Evolutionary conservation across 2,329 filamentous ascomycete species (phyloP), one percentile per base, ranked within the genome.

Genomic region (Sporothrix brasiliensis): DNA sequence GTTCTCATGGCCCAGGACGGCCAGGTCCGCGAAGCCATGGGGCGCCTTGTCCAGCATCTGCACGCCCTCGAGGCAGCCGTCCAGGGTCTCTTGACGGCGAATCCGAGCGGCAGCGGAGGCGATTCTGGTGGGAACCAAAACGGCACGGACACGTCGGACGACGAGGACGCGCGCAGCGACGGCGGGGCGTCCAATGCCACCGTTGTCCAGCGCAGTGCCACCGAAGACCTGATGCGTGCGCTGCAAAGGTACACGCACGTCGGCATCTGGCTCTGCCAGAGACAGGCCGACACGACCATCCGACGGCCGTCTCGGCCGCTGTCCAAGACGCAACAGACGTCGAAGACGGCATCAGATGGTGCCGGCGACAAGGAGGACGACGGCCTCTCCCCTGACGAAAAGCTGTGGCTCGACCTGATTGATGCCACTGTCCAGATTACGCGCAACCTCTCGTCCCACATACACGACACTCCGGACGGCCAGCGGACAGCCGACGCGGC

Each of bases 261-360:
- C 1, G 95, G 96, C 16, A 94, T 97, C 67, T 99, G 95, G 95
- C 83, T 99, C 14, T 98, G 95, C 75, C 92, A 96, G 79, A 89
- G 91, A 1, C 93, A 97, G 77, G 92, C 88, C 65, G 92, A 91
- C 76, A 86, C 85, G 0, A 79, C 83, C 1, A 44, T 6, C 84
- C 82, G 71, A 63, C 60, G 60, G 24, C 49, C 44, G 13, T 56
- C n/a, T 2, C 56, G 39, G 11, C 60, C 52, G 11, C 14, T 50
- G 41, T 14, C 14, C 21, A 52, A 50, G 41, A 5, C 21, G 11
- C 24, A 21, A 24, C n/a, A 34, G 41, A 41, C 53, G 50, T 47
- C 52, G 30, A 65, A 66, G 49, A 50, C 79, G 73, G 79, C 80
- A 27, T 79, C 80, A 24, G 80, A 86, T 27, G 67, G 4, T 80